A percentile compares a stretch with the other conserved stretches of the same genome.
These are phyloP conservation scores for Fusarium heterosporum DNA, from an alignment of 2,329 filamentous ascomycete genomes.

Conservation along the genomic window DNA sequence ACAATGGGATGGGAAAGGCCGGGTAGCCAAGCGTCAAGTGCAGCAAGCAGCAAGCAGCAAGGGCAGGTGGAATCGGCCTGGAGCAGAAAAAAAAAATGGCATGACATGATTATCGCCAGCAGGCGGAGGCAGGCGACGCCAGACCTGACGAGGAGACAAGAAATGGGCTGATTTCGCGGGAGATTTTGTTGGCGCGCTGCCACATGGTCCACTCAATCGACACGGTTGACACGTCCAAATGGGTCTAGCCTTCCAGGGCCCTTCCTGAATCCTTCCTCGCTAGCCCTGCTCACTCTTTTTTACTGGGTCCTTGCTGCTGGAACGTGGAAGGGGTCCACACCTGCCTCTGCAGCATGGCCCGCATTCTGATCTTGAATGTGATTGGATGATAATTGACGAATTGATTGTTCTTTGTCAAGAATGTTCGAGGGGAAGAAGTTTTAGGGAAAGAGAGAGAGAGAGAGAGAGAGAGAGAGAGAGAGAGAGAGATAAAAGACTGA, in stretches of 20 bases:
- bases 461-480: background rate
- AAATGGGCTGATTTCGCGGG: constrained; percentile 54
- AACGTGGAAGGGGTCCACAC: constrained; percentile 34
- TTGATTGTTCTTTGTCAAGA: constrained; percentile 25
- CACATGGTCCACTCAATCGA: constrained; percentile 39
- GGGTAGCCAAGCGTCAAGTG: constrained; percentile 19
- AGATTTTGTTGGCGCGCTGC: constrained; percentile 47
- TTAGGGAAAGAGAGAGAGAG: constrained; percentile 1
- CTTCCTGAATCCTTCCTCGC: constrained; percentile 20
- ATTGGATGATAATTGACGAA: constrained; percentile 35
- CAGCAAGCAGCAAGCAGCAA: constrained; percentile 19
- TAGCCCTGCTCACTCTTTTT: constrained; percentile 21
- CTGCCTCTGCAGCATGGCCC: constrained; percentile 24
- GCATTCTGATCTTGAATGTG: constrained; percentile 7
- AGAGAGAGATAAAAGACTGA: background rate
- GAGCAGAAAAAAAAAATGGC: constrained; percentile 49
- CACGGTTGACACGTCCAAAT: constrained; percentile 38
- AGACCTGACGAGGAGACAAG: constrained; percentile 50
- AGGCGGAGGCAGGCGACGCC: constrained; percentile 49
- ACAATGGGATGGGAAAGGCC: constrained; percentile 18
- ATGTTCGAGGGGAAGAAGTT: background rate
- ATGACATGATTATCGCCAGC: constrained; percentile 51
- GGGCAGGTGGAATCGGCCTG: constrained; percentile 39
- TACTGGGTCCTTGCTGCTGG: constrained; percentile 30
- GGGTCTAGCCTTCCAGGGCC: constrained; percentile 33